Percentiles rank a stretch among this genome's conserved stretches.
These are phyloP conservation scores for Tulasnella sp. DNA, from an alignment of 768 basidiomycete species.

Conservation along the genomic window DNA sequence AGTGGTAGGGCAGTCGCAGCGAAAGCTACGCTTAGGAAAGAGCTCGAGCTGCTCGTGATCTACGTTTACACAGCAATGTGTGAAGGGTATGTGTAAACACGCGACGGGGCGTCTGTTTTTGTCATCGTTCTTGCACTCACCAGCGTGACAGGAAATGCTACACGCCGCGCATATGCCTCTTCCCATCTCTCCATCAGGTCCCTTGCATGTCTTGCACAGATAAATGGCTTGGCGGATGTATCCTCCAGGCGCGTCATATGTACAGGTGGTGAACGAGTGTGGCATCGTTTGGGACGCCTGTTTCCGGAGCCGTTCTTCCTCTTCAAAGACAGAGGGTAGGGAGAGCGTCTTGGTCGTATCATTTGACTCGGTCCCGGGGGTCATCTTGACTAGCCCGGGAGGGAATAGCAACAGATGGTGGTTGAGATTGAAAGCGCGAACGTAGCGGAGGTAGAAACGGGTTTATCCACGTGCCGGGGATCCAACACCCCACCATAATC, in stretches of 20 bases:
- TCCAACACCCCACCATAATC: too few relatives aligned
- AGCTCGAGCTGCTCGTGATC: conserved; percentile 58
- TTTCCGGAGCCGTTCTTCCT: conserved; percentile 1
- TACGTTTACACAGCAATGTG: not conserved
- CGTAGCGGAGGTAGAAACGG: too few relatives aligned
- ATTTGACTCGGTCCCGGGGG: too few relatives aligned
- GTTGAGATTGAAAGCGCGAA: too few relatives aligned
- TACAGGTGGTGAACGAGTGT: conserved; percentile 47
- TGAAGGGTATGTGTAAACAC: not conserved
- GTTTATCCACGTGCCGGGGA: too few relatives aligned
- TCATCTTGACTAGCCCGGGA: too few relatives aligned
- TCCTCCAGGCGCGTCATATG: conserved; percentile 40
- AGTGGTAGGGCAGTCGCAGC: conserved; percentile 74
- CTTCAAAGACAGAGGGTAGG: not conserved
- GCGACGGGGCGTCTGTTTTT: not conserved
- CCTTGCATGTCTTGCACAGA: conserved; percentile 63
- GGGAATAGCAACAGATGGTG: too few relatives aligned
- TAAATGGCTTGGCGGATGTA: conserved; percentile 68
- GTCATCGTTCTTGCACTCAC: conserved; percentile 2
- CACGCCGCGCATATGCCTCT: conserved; percentile 74
- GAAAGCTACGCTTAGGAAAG: conserved; percentile 73
- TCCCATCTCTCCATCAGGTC: conserved; percentile 24
- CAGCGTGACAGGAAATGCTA: conserved; percentile 75
- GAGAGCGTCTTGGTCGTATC: not conserved
- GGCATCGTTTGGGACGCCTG: conserved; percentile 44